phyloP scores from a whole-genome alignment of 441 rosid genomes.

The Corymbia citriodora region DNA sequence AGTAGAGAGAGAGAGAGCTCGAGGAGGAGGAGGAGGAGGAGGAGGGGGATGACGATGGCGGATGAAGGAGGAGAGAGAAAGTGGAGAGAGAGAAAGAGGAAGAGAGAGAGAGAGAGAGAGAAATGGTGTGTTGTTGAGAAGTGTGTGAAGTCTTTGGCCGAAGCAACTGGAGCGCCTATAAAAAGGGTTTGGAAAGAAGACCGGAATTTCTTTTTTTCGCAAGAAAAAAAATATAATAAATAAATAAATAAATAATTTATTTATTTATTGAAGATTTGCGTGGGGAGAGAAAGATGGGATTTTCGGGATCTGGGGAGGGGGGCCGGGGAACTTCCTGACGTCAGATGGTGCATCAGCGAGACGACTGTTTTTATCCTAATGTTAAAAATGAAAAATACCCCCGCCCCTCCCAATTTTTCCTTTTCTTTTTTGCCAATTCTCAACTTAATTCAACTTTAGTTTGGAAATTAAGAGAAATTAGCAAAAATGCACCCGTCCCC shows the following conservation, averaged over 20 bases:
- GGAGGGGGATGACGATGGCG: neutral
- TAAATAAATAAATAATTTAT: neutral
- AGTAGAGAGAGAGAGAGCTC: neutral
- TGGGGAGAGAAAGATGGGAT: neutral
- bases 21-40: neutral
- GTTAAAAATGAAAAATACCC: neutral
- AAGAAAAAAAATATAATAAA: neutral
- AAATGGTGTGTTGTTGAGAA: neutral
- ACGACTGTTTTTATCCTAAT: neutral
- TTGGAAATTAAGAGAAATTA: neutral
- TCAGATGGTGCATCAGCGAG: neutral
- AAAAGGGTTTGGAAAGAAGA: constrained; percentile 6
- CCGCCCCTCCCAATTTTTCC: neutral
- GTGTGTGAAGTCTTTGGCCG: constrained; percentile 7
- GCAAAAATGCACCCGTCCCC: neutral
- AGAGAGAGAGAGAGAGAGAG: neutral
- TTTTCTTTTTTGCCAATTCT: neutral
- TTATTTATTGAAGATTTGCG: neutral
- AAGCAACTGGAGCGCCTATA: constrained; percentile 5
- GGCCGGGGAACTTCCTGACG: neutral
- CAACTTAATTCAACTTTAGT: fast-evolving
- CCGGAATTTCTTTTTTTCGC: neutral
- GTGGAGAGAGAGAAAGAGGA: neutral
- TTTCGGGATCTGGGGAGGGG: neutral
- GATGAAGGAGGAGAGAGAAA: neutral